phyloP scores from a whole-genome alignment of 139 green algal species.

The Mychonastes homosphaera region DNA sequence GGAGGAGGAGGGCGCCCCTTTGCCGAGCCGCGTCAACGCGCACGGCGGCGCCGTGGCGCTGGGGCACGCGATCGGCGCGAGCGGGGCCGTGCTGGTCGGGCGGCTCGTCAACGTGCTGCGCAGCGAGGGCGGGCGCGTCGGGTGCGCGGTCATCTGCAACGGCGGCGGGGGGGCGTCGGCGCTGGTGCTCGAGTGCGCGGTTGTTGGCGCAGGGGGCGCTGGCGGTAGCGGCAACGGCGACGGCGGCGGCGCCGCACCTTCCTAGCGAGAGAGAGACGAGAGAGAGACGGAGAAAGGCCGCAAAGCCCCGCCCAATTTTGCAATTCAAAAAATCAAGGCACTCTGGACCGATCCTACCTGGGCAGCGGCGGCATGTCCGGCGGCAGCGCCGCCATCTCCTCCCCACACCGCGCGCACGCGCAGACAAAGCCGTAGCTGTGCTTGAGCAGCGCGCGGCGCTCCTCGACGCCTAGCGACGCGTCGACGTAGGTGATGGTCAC shows the following conservation, averaged over 20 bases:
- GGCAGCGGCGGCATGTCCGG: too few relatives aligned
- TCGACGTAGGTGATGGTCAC: conserved; percentile 47
- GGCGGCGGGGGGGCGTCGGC: conserved; percentile 75
- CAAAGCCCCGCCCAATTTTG: too few relatives aligned
- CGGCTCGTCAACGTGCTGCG: conserved; percentile 65
- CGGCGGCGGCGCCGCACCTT: too few relatives aligned
- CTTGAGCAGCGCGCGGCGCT: conserved; percentile 18
- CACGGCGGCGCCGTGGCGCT: conserved; percentile 81
- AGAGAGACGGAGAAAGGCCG: too few relatives aligned
- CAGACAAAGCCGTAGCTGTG: conserved; percentile 42
- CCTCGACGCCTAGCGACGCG: not conserved
- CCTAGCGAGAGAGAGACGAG: too few relatives aligned
- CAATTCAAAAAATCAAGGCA: too few relatives aligned
- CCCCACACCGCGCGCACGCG: conserved; percentile 26
- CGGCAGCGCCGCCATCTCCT: conserved; percentile 17
- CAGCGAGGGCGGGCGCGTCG: conserved; percentile 30
- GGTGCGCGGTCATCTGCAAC: conserved; percentile 81
- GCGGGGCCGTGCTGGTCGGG: conserved; percentile 72
- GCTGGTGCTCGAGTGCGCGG: conserved; percentile 64
- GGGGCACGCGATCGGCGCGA: conserved; percentile 77
- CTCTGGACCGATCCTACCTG: too few relatives aligned
- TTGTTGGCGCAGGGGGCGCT: conserved; percentile 1
- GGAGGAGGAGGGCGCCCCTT: not conserved
- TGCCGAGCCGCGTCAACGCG: conserved; percentile 56
- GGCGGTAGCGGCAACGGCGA: too few relatives aligned